Evolutionary conservation across 2,329 filamentous ascomycete genomes (phyloP).

Genomic region (Phaeomoniella chlamydospora): DNA sequence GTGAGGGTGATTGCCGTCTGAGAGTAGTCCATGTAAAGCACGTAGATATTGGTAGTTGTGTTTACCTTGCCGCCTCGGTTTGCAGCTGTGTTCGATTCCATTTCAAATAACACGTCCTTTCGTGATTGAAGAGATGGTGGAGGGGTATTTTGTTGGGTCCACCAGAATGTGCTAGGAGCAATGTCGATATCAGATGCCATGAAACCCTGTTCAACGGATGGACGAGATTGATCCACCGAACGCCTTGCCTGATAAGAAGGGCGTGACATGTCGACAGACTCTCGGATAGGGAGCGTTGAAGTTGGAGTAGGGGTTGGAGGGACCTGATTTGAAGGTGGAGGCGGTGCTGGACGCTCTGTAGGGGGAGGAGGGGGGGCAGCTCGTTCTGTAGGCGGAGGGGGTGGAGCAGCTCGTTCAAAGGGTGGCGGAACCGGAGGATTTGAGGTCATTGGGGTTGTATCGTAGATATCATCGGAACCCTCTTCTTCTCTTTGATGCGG

Average conservation of each 20-base stretch:
- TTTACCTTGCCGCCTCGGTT: slow-evolving; percentile 56
- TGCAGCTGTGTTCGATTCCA: slow-evolving; percentile 59
- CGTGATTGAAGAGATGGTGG: slow-evolving; percentile 73
- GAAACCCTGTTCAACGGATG: slow-evolving; percentile 63
- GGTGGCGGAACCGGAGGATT: slow-evolving; percentile 19
- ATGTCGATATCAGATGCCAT: slow-evolving; percentile 84
- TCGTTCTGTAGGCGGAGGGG: slow-evolving; percentile 23
- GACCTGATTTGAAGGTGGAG: slow-evolving; percentile 21
- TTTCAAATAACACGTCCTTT: slow-evolving; percentile 69
- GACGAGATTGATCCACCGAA: slow-evolving; percentile 63
- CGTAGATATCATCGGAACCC: slow-evolving; percentile 31
- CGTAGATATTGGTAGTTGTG: slow-evolving; percentile 65
- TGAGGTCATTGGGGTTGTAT: slow-evolving; percentile 22
- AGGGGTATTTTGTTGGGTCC: slow-evolving; percentile 64
- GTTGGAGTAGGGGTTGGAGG: slow-evolving; percentile 23
- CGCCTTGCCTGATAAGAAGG: slow-evolving; percentile 32
- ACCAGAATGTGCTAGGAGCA: slow-evolving; percentile 63
- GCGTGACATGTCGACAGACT: slow-evolving; percentile 51
- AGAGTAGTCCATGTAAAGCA: slow-evolving; percentile 93
- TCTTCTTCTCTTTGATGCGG: slow-evolving; percentile 14
- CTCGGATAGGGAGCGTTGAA: slow-evolving; percentile 23
- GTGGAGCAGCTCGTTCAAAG: slow-evolving; percentile 15
- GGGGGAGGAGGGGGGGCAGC: slow-evolving; percentile 25
- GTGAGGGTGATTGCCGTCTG: slow-evolving; percentile 75
- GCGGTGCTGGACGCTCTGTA: slow-evolving; percentile 16